Percentiles rank a stretch among this genome's conserved stretches.
These are phyloP conservation scores for Thalassiosira livingstoniorum DNA, from an alignment of 352 stramenopile species.

Conservation along the genomic window DNA sequence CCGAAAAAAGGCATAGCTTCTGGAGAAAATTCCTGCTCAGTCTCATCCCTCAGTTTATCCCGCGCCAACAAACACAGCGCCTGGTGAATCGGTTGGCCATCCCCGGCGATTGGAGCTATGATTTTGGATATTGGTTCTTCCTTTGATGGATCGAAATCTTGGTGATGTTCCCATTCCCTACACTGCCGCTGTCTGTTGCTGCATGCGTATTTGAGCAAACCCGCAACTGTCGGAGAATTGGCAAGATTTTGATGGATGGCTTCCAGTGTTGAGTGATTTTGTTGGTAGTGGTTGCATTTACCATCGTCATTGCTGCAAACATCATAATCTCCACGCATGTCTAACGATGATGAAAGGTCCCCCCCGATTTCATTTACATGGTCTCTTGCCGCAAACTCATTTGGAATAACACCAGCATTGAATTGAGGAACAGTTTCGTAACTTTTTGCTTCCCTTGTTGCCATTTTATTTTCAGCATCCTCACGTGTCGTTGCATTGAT, in stretches of 20 bases:
- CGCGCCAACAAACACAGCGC: neutral
- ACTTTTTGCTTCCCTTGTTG: no score
- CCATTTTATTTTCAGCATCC: no score
- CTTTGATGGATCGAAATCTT: neutral
- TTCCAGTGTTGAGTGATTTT: neutral
- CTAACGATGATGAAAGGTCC: slow-evolving; percentile 12
- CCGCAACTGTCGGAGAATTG: neutral
- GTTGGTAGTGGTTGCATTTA: neutral
- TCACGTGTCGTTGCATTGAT: slow-evolving; percentile 17
- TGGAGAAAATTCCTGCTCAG: slow-evolving; percentile 2
- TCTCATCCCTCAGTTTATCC: slow-evolving; percentile 13
- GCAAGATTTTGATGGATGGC: neutral
- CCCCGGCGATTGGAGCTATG: slow-evolving; percentile 28
- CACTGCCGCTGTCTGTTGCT: neutral
- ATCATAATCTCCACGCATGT: neutral
- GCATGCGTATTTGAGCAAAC: neutral
- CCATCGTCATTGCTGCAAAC: no score
- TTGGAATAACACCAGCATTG: neutral
- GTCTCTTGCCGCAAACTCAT: neutral
- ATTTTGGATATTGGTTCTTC: slow-evolving; percentile 9
- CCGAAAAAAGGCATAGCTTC: slow-evolving; percentile 26
- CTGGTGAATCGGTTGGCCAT: slow-evolving; percentile 34
- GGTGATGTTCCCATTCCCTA: neutral
- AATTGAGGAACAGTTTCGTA: neutral
- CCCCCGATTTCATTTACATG: slow-evolving; percentile 20